Base-by-base conservation (phyloP, 176 grass and related monocot species). In the Echinochloa phyllopogon region DNA sequence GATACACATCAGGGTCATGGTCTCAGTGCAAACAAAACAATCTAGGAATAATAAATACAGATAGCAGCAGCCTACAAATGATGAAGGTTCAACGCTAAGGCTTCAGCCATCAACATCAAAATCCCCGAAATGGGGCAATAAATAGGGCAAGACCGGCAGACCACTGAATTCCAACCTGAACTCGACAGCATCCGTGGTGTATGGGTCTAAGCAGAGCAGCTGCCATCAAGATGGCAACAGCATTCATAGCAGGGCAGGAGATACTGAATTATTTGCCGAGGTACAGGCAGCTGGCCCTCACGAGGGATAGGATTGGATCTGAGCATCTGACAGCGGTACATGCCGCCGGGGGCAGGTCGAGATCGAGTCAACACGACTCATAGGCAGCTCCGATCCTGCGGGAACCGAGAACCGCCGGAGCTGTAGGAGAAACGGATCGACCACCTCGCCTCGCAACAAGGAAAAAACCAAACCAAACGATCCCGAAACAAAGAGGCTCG, bases 351-450 rank as follows among this genome's bases (percentile, higher is more conserved):
- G 38, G 9, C 29, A 56, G 47, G 25, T 73, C 6, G 57, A 66
- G 76, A 80, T 88, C 82, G 15, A 80, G 50, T 67, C 59, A 50
- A 58, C 48, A 39, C 48, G 0, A 29, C 36, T 39, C 48, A 13
- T 7, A 51, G 18, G 81, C 58, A 50, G 82, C 78, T 85, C 76
- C 69, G 20, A 85, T 37, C 29, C 60, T 76, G 69, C n/a, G 7
- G 76, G 61, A 89, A 69, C 8, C 59, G 42, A 10, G 78, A 9
- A 59, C 38, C 21, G 17, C 16, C 44, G 20, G 76, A 56, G 65
- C 37, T 67, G 16, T 15, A 74, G 49, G 48, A 24, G 37, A 27
- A n/a, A 6, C 68, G 20, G 76, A 80, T 75, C 69, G 23, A 75
- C 33, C 71, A 52, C 39, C 59, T 16, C 72, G 55, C 20, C 50